Base-by-base conservation (phyloP, 805 yeast genomes). In the Saccharomycopsis sp. region DNA sequence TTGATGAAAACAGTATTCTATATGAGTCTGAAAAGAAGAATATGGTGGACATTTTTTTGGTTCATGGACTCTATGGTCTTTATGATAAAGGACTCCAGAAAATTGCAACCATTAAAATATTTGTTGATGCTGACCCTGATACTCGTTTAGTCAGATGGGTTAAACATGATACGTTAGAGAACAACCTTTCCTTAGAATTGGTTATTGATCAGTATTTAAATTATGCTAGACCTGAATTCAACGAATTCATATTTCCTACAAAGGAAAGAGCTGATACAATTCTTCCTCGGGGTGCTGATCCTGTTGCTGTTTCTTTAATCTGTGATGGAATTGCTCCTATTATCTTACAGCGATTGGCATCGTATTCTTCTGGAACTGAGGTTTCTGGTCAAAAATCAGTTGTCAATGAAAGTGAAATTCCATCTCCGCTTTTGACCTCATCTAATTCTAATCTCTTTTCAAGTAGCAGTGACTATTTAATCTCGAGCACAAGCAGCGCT, bases 61-160 rank as follows among this genome's bases (percentile, higher is more conserved):
- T 90, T 0, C 85, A 85, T 64, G 97, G 98, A 1, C 73, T 86
- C 19, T 92, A 92, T 67, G 93, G 96, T 0, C 74, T 92, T 23
- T 87, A 82, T 66, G 85, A 89, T 68, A 72, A 73, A 52, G 74
- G 73, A 19, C 69, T 92, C 9, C 71, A 87, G 41, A 73, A 73
- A 9, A 61, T 78, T 66, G 84, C 92, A 0, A 75, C 82, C 0
- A 74, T 91, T 63, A 86, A 83, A 66, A 82, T 92, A 1, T 92
- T 86, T 65, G 77, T 92, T 15, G 94, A 89, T 64, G 80, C 90
- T 62, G 97, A 92, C 70, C 83, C 93, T 0, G 98, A 92, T 69
- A 83, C 87, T 3, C 73, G 97, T 57, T 73, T 92, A 47, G 84
- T 89, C n/a, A 79, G 96, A 63, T 83, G 94, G 87, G 85, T 89